phyloP scores from a whole-genome alignment of 495 filamentous ascomycete species.

The Collariella sp. region DNA sequence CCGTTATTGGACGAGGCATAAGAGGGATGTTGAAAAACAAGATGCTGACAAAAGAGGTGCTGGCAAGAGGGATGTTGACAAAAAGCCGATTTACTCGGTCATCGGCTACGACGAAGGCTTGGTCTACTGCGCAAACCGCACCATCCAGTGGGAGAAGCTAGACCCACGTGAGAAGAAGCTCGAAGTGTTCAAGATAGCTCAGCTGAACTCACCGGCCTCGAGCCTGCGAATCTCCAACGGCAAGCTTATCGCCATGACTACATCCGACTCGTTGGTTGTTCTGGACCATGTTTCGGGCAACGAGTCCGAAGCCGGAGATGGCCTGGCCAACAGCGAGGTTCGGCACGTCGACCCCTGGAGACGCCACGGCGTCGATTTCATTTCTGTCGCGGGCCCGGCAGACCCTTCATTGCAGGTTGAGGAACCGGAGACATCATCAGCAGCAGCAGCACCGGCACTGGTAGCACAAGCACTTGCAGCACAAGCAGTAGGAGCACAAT shows the following conservation, averaged over 20 bases:
- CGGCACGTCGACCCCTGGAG: slow-evolving; percentile 31
- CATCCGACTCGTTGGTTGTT: slow-evolving; percentile 37
- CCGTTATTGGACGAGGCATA: slow-evolving; percentile 38
- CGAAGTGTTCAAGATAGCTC: slow-evolving; percentile 26
- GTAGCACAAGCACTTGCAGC: too few relatives aligned
- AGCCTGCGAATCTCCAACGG: slow-evolving; percentile 33
- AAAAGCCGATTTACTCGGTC: slow-evolving; percentile 35
- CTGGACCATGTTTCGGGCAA: slow-evolving; percentile 27
- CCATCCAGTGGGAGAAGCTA: slow-evolving; percentile 39
- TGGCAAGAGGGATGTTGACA: too few relatives aligned
- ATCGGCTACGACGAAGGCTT: slow-evolving; percentile 36
- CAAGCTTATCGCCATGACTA: slow-evolving; percentile 37
- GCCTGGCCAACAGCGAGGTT: background rate
- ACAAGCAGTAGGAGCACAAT: too few relatives aligned
- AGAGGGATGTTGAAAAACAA: slow-evolving; percentile 30
- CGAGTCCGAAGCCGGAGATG: slow-evolving; percentile 16
- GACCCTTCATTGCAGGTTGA: slow-evolving; percentile 6
- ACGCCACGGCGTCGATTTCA: slow-evolving; percentile 32
- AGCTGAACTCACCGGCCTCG: slow-evolving; percentile 38
- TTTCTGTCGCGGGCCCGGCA: slow-evolving; percentile 25
- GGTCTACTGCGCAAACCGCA: slow-evolving; percentile 37
- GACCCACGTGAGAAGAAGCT: slow-evolving; percentile 38
- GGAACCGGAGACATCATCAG: background rate
- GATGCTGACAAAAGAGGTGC: too few relatives aligned
- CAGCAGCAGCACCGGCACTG: too few relatives aligned